Percentiles rank a stretch among this genome's conserved stretches.
Conservation (phyloP, 345 rosid species). For the Citrus unshiu region DNA sequence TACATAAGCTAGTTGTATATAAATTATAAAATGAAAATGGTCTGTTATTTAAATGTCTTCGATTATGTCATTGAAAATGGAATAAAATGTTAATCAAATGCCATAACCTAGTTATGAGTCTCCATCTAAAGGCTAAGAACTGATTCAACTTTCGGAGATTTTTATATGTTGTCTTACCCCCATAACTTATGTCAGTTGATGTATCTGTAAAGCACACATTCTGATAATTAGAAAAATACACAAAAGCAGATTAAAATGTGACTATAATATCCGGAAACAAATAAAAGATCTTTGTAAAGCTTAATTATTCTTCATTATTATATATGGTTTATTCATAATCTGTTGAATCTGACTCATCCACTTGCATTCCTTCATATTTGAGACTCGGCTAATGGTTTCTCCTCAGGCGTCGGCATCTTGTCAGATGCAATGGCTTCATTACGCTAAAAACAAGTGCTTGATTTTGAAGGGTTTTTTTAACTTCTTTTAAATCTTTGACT, state of each 20-base stretch:
- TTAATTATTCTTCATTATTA: neutral
- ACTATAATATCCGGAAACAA: neutral
- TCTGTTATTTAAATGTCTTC: neutral
- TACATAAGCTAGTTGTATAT: neutral
- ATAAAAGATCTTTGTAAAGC: neutral
- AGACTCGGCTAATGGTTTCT: conserved; percentile 1
- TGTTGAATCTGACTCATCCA: conserved; percentile 22
- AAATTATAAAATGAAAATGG: neutral
- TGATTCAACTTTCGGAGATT: conserved; percentile 4
- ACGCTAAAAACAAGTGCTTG: neutral
- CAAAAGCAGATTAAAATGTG: neutral
- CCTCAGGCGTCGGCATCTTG: neutral
- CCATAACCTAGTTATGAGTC: neutral
- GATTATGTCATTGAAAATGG: conserved; percentile 17
- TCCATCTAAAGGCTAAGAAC: conserved; percentile 3
- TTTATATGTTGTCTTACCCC: neutral
- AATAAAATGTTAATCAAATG: conserved; percentile 3
- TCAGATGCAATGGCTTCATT: neutral
- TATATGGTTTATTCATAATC: conserved; percentile 5
- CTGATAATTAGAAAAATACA: neutral
- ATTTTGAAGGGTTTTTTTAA: neutral
- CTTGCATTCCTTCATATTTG: conserved; percentile 7
- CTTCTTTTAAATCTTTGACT: neutral
- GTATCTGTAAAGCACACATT: conserved; percentile 19
- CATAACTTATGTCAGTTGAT: conserved; percentile 20